Evolutionary conservation across 495 filamentous ascomycete genomes (phyloP), one percentile per base, ranked within the genome.

Genomic region (Aspergillus steynii): DNA sequence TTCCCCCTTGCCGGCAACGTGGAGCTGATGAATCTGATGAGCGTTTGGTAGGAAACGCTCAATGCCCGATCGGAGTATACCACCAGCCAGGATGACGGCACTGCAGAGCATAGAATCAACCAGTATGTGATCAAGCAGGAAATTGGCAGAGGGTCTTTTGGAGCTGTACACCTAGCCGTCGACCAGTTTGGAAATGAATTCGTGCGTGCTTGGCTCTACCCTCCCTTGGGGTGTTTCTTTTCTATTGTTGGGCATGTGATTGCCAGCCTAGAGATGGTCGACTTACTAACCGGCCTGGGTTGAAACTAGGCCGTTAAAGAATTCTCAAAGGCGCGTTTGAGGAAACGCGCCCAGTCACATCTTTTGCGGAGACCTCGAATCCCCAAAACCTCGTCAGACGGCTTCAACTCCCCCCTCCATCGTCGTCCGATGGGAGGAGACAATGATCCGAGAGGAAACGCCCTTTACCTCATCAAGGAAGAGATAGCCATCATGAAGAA

Each of bases 401-500:
- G 85, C 20, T 86, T 86, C 66, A 90, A 90, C 64, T 85, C 86
- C 28, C 83, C 86, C 7, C 71, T 90, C 34, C 83, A 84, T 68
- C 77, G 83, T 5, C 66, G 72, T 64, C 81, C 81, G 14, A 77
- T 83, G 1, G 37, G 37, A 10, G 75, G 71, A 10, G 78, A 80
- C 51, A 76, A 76, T 28, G 77, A 84, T 59, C 87, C 87, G 58
- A 82, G 80, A n/a, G 85, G 87, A 52, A 94, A 96, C 68, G 83
- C 93, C 2, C 80, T 98, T 2, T 90, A 87, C 70, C 79, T 98
- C 50, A 99, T 99, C 70, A 91, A 90, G 61, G 91, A 96, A 74
- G 95, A 99, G 71, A 96, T 99, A 65, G 95, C 95, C 28, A 96
- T 99, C 70, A 97, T 99, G 91, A 99, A 99, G 79, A 98, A 99